Percentiles rank a stretch among this genome's conserved stretches.
These are phyloP conservation scores for Paramecium caudatum DNA, from an alignment of 73 alveolate genomes.

Conservation along the genomic window DNA sequence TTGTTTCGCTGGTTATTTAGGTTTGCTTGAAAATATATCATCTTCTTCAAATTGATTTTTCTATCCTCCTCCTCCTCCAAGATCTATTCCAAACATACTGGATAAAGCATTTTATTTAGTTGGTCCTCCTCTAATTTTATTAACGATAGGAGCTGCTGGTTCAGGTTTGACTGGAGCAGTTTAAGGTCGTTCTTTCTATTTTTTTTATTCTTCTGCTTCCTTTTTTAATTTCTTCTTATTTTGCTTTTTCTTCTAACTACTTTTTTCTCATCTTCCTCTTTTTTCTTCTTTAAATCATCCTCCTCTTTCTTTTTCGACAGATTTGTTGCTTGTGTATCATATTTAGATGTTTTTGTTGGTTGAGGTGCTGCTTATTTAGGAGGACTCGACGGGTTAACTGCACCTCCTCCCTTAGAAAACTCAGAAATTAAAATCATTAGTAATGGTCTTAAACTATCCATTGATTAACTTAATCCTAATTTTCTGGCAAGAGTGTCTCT, in stretches of 20 bases:
- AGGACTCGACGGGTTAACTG: background rate
- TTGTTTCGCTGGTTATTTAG: slow-evolving; percentile 43
- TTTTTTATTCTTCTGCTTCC: background rate
- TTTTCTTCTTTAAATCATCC: slow-evolving; percentile 60
- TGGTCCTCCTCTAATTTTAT: slow-evolving; percentile 70
- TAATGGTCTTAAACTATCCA: slow-evolving; percentile 40
- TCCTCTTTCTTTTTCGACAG: background rate
- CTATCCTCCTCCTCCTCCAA: slow-evolving; percentile 1
- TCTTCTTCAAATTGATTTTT: slow-evolving; percentile 38
- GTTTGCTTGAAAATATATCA: slow-evolving; percentile 10
- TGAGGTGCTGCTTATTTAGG: slow-evolving; percentile 3
- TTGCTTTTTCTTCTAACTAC: background rate
- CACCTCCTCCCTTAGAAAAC: background rate
- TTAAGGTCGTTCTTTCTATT: slow-evolving; percentile 48
- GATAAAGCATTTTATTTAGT: slow-evolving; percentile 22
- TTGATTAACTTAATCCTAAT: slow-evolving; percentile 27
- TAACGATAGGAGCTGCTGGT: slow-evolving; percentile 44
- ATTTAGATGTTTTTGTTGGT: background rate
- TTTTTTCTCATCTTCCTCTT: slow-evolving; percentile 58
- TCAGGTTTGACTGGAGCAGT: slow-evolving; percentile 65
- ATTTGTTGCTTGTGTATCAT: slow-evolving; percentile 15
- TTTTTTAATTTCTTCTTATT: background rate
- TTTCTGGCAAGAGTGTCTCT: slow-evolving; percentile 35
- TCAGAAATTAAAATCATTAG: slow-evolving; percentile 42
- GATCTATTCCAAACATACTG: slow-evolving; percentile 57